phyloP scores from a whole-genome alignment of 2,329 filamentous ascomycete genomes.

The Pseudocercospora crystallina region DNA sequence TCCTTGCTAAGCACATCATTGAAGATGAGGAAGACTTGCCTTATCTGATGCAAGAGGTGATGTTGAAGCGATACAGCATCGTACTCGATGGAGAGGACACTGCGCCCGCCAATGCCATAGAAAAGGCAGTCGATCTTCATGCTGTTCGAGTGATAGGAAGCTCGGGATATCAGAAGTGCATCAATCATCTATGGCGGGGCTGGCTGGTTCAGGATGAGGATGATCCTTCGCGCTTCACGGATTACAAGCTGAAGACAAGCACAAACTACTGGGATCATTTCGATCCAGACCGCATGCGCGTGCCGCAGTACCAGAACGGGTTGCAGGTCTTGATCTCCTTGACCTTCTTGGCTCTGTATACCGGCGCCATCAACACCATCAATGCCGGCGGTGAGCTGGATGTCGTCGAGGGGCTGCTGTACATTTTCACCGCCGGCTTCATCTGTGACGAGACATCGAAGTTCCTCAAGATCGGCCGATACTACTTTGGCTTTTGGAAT shows the following conservation, averaged over 20 bases:
- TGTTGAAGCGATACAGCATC: conserved; percentile 87
- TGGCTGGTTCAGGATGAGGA: conserved; percentile 97
- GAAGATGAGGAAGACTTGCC: conserved; percentile 76
- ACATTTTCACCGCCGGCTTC: conserved; percentile 88
- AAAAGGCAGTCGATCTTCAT: conserved; percentile 90
- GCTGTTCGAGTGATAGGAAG: conserved; percentile 85
- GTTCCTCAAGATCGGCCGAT: conserved; percentile 88
- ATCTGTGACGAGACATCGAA: conserved; percentile 85
- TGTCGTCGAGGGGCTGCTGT: conserved; percentile 77
- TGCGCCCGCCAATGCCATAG: conserved; percentile 79
- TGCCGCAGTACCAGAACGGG: conserved; percentile 87
- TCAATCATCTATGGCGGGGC: conserved; percentile 87
- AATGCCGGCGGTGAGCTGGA: conserved; percentile 84
- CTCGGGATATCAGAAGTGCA: conserved; percentile 93
- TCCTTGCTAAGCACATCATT: conserved; percentile 85
- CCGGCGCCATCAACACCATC: conserved; percentile 84
- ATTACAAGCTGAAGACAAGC: conserved; percentile 80
- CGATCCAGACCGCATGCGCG: conserved; percentile 90
- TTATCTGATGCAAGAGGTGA: conserved; percentile 75
- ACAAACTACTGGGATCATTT: conserved; percentile 77
- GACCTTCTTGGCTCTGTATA: conserved; percentile 81
- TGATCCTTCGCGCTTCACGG: conserved; percentile 83
- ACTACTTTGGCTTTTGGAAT: conserved; percentile 96
- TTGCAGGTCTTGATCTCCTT: conserved; percentile 83
- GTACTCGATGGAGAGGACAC: conserved; percentile 70